Percentiles rank a stretch among this genome's conserved stretches.
These are phyloP conservation scores for Globisporangium takayamanum DNA, from an alignment of 352 stramenopile genomes.

Conservation along the genomic window DNA sequence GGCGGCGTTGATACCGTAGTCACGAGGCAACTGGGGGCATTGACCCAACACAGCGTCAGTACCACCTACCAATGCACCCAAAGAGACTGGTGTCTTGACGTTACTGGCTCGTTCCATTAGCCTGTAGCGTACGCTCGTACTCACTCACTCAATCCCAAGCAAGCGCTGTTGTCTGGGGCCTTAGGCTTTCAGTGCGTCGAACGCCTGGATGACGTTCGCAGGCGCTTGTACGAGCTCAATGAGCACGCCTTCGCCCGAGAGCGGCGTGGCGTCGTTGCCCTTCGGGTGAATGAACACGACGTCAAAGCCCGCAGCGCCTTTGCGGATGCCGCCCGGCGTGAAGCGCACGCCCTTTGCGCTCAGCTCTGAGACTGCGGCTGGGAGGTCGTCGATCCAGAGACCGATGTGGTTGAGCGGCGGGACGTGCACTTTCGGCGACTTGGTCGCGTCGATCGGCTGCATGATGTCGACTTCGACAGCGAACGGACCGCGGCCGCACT, in stretches of 20 bases:
- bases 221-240: slow-evolving; percentile 97
- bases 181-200: slow-evolving; percentile 39
- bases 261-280: slow-evolving; percentile 88
- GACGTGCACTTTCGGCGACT: slow-evolving; percentile 92
- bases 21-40: too few relatives aligned
- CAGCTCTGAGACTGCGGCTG: slow-evolving; percentile 89
- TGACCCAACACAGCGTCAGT: too few relatives aligned
- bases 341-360: slow-evolving; percentile 92
- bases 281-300: slow-evolving; percentile 99
- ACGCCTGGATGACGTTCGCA: slow-evolving; percentile 85
- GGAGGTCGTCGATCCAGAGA: slow-evolving; percentile 96
- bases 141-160: not conserved
- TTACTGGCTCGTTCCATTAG: not conserved
- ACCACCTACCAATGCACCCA: not conserved
- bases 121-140: not conserved
- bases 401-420: slow-evolving; percentile 98
- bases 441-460: slow-evolving; percentile 93
- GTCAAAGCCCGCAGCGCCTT: slow-evolving; percentile 94
- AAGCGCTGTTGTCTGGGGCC: too few relatives aligned
- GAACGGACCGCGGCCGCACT: slow-evolving; percentile 87
- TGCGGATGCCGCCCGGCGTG: slow-evolving; percentile 95
- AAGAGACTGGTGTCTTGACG: too few relatives aligned
- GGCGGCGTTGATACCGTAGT: too few relatives aligned
- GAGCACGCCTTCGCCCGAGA: slow-evolving; percentile 92
- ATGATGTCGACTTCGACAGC: slow-evolving; percentile 98